Conservation (phyloP, 208 protist genomes). For the Leishmania braziliensis region DNA sequence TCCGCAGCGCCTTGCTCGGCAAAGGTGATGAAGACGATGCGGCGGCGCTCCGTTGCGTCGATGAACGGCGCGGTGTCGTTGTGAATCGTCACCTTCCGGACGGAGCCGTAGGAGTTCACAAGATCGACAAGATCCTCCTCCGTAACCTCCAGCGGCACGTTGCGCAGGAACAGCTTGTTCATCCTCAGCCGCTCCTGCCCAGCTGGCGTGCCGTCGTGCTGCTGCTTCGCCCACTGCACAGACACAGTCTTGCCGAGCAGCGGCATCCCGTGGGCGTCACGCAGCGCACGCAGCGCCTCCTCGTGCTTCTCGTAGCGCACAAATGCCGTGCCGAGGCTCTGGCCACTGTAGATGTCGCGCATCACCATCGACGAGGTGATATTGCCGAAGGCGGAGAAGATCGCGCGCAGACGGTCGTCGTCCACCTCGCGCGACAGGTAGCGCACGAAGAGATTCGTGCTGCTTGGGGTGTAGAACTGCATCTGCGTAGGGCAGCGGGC, state of each 20-base stretch:
- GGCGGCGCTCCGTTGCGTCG: slow-evolving; percentile 15
- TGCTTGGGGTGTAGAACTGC: slow-evolving; percentile 39
- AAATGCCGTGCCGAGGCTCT: slow-evolving; percentile 47
- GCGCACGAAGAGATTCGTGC: slow-evolving; percentile 56
- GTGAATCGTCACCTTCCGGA: slow-evolving; percentile 36
- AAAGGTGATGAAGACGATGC: slow-evolving; percentile 59
- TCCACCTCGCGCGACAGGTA: slow-evolving; percentile 38
- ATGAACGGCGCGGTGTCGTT: slow-evolving; percentile 25
- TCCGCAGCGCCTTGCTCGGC: slow-evolving; percentile 38
- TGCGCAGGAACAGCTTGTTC: slow-evolving; percentile 62
- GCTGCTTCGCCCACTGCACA: slow-evolving; percentile 40
- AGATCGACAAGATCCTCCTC: slow-evolving; percentile 15
- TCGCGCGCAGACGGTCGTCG: slow-evolving; percentile 29
- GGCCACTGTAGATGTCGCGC: slow-evolving; percentile 53
- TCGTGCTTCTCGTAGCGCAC: slow-evolving; percentile 36
- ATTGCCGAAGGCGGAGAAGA: slow-evolving; percentile 38
- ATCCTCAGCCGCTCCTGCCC: slow-evolving; percentile 31
- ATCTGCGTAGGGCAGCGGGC: slow-evolving; percentile 12
- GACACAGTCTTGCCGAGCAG: slow-evolving; percentile 26
- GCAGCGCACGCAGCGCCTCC: slow-evolving; percentile 31
- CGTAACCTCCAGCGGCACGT: slow-evolving; percentile 43
- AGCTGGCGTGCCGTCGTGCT: slow-evolving; percentile 41
- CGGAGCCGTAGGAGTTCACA: slow-evolving; percentile 26
- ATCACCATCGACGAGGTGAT: slow-evolving; percentile 52
- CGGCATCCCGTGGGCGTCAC: slow-evolving; percentile 10